phyloP scores from a whole-genome alignment of 345 rosid species.

The Salix koriyanagi region DNA sequence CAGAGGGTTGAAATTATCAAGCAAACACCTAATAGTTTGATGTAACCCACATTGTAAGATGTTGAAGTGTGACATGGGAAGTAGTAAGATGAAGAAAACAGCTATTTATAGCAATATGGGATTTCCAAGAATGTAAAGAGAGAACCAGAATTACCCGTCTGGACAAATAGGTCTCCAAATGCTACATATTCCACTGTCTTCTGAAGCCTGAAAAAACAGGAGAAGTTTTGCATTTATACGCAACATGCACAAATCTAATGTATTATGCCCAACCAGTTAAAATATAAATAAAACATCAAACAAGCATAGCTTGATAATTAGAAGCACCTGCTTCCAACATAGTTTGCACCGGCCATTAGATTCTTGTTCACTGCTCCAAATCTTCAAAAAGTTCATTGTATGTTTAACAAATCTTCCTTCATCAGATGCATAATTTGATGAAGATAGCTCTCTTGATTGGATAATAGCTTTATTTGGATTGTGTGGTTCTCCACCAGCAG shows the following conservation, averaged over 20 bases:
- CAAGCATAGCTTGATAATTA: slow-evolving; percentile 11
- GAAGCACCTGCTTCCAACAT: slow-evolving; percentile 70
- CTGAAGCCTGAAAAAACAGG: slow-evolving; percentile 47
- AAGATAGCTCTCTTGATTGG: slow-evolving; percentile 58
- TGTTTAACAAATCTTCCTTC: slow-evolving; percentile 67
- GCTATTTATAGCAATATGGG: background rate
- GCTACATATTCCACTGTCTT: slow-evolving; percentile 59
- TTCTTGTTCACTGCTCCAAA: slow-evolving; percentile 89
- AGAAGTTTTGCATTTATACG: background rate
- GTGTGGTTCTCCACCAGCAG: slow-evolving; percentile 43
- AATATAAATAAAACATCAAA: background rate
- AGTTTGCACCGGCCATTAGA: slow-evolving; percentile 64
- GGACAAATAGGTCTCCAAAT: slow-evolving; percentile 95
- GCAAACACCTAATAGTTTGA: no score
- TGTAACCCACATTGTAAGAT: no score
- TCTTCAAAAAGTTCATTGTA: slow-evolving; percentile 63
- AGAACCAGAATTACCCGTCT: slow-evolving; percentile 52
- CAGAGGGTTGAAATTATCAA: no score
- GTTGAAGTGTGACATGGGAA: no score
- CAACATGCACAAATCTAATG: background rate
- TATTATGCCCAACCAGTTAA: no score
- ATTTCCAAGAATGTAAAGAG: background rate
- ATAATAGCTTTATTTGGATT: slow-evolving; percentile 44
- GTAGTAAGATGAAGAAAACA: no score
- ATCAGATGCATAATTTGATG: slow-evolving; percentile 46